Evolutionary conservation across 78 protist genomes (phyloP).

Genomic region (Neovahlkampfia damariscottae): DNA sequence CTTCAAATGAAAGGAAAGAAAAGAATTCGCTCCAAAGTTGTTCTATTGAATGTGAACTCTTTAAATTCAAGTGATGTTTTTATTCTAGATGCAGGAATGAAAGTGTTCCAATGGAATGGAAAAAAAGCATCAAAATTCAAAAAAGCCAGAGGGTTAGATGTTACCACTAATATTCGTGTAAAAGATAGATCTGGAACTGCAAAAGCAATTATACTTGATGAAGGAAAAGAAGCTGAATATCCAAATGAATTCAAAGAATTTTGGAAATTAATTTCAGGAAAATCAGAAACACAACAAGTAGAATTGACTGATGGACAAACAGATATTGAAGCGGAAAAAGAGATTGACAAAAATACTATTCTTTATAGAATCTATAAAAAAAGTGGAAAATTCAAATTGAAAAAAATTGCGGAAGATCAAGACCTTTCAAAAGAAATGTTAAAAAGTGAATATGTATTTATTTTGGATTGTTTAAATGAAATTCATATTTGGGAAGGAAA

Average conservation of each 20-base stretch:
- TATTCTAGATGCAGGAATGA: constrained; percentile 22
- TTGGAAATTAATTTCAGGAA: background rate
- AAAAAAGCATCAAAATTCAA: background rate
- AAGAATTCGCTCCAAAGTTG: background rate
- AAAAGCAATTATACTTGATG: background rate
- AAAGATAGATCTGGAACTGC: background rate
- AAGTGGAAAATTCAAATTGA: too few species aligned
- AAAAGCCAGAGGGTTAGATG: background rate
- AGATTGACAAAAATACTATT: background rate
- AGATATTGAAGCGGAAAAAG: background rate
- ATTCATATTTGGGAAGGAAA: background rate
- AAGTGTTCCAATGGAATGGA: constrained; percentile 11
- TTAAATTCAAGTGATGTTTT: constrained; percentile 42
- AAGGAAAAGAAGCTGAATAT: background rate
- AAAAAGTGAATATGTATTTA: background rate
- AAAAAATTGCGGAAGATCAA: background rate
- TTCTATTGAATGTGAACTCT: background rate
- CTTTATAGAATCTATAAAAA: background rate
- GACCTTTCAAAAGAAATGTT: background rate
- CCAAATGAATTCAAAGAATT: background rate
- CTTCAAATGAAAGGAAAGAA: background rate
- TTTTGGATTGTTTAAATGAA: background rate
- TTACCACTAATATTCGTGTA: background rate
- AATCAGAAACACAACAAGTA: background rate
- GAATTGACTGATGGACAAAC: background rate